Evolutionary conservation across 768 basidiomycete species (phyloP).

Genomic region (Trametes maxima): DNA sequence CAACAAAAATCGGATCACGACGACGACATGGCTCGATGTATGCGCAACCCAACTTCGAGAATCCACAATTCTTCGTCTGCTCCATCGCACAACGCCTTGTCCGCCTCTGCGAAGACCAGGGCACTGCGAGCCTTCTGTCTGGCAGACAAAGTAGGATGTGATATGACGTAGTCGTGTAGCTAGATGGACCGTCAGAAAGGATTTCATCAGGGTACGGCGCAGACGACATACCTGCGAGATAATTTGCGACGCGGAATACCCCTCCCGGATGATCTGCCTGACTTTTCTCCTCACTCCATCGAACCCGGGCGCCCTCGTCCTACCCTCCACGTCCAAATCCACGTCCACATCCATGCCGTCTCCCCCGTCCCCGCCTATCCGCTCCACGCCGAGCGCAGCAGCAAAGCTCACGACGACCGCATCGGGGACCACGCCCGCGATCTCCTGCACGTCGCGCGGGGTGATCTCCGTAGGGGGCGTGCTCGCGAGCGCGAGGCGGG

Average conservation of each 20-base stretch:
- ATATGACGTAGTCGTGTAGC: slow-evolving; percentile 88
- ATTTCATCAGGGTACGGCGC: slow-evolving; percentile 28
- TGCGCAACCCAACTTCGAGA: slow-evolving; percentile 80
- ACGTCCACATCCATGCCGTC: slow-evolving; percentile 55
- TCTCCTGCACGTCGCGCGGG: slow-evolving; percentile 86
- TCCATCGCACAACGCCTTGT: slow-evolving; percentile 94
- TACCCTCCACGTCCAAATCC: slow-evolving; percentile 40
- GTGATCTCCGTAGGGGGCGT: slow-evolving; percentile 75
- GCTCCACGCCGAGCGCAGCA: slow-evolving; percentile 69
- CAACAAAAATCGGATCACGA: background rate
- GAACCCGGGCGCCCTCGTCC: slow-evolving; percentile 44
- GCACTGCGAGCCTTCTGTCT: slow-evolving; percentile 82
- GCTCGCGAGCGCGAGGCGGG: slow-evolving; percentile 78
- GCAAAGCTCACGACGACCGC: slow-evolving; percentile 70
- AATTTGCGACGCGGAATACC: slow-evolving; percentile 91
- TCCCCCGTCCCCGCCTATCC: slow-evolving; percentile 37
- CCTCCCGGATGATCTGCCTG: slow-evolving; percentile 77
- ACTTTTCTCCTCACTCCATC: slow-evolving; percentile 70
- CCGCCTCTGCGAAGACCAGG: slow-evolving; percentile 88
- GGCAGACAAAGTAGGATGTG: slow-evolving; percentile 79
- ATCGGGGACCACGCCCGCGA: slow-evolving; percentile 92
- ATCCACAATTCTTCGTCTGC: slow-evolving; percentile 97
- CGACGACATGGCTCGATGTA: slow-evolving; percentile 61
- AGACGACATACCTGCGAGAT: slow-evolving; percentile 71
- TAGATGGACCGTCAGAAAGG: slow-evolving; percentile 35